Percentiles rank a stretch among this genome's conserved stretches.
Conservation (phyloP, 75 land plant species). For the Sequoiadendron giganteum region DNA sequence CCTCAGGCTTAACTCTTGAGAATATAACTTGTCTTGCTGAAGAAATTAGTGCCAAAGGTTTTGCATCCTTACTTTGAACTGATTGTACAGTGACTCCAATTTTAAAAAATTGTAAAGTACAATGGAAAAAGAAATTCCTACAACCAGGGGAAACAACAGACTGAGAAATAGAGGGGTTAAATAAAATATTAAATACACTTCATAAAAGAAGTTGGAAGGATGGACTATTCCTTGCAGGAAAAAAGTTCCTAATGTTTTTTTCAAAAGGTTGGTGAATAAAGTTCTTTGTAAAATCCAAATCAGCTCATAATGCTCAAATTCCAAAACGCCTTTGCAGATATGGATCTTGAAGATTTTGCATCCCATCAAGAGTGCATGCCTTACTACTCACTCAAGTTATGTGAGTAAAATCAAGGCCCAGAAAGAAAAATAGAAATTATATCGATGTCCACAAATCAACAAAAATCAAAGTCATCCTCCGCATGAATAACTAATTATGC, state of each 20-base stretch:
- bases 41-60: too few relatives aligned
- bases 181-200: too few relatives aligned
- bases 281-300: neutral
- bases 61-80: too few relatives aligned
- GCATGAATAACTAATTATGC: neutral
- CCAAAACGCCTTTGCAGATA: neutral
- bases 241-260: neutral
- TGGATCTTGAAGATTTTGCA: neutral
- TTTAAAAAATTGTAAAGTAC: too few relatives aligned
- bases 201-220: neutral
- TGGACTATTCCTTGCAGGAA: neutral
- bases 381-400: neutral
- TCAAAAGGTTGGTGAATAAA: neutral
- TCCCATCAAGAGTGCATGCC: neutral
- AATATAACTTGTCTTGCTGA: neutral
- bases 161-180: neutral
- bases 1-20: neutral
- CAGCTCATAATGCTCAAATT: neutral
- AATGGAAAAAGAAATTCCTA: too few relatives aligned
- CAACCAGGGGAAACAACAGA: neutral
- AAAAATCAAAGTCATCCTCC: neutral
- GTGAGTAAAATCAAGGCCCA: neutral
- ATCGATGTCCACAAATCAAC: neutral
- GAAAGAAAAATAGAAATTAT: neutral
- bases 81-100: too few relatives aligned